Evolutionary conservation across 345 rosid species (phyloP).

Genomic region (Gossypium bickii): DNA sequence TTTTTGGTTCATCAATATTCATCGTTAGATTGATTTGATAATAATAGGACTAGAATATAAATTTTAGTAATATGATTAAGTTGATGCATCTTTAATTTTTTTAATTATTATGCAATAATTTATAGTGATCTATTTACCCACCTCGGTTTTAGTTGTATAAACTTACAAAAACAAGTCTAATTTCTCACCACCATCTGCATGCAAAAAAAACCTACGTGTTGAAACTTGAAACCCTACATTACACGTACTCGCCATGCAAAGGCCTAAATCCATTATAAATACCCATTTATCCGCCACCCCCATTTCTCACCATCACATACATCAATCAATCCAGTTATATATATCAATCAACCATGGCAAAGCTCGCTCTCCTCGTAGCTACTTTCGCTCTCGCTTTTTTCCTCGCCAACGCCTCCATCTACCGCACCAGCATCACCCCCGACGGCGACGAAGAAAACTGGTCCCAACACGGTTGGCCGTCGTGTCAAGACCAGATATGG

Average conservation of each 20-base stretch:
- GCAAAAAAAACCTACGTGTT: background rate
- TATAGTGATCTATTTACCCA: too few relatives aligned
- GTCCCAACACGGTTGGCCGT: rapidly evolving
- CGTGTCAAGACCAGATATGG: background rate
- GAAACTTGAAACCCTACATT: background rate
- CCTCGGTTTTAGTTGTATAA: too few relatives aligned
- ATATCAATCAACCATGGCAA: background rate
- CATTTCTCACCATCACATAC: background rate
- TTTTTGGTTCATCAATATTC: too few relatives aligned
- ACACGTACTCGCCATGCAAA: background rate
- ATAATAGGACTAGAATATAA: too few relatives aligned
- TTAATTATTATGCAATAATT: too few relatives aligned
- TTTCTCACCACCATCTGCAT: background rate
- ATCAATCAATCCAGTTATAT: background rate
- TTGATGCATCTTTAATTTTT: too few relatives aligned
- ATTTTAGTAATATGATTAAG: too few relatives aligned
- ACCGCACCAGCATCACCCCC: background rate
- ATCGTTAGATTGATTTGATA: too few relatives aligned
- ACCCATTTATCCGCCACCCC: background rate
- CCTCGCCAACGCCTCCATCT: background rate
- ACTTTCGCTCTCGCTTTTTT: background rate
- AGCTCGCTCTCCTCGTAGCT: background rate
- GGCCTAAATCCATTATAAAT: background rate
- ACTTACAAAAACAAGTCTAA: background rate
- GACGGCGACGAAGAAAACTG: background rate